Percentiles rank a stretch among this genome's conserved stretches.
Evolutionary conservation across 352 stramenopile species (phyloP).

Genomic region (Pythium folliculosum): DNA sequence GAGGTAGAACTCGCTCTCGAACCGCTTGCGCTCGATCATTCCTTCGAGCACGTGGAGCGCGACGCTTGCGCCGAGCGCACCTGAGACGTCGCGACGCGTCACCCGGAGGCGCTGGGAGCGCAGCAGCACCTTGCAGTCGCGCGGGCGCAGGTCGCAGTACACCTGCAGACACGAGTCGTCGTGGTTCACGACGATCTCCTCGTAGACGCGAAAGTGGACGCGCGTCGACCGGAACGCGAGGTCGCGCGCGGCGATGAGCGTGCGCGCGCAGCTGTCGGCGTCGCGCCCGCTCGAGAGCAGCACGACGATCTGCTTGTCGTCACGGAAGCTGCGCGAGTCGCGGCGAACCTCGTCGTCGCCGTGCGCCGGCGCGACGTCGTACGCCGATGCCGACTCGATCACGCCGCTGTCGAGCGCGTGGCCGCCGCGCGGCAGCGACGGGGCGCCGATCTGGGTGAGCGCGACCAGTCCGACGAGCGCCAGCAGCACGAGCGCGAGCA

Average conservation of each 20-base stretch:
- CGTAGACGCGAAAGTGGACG: conserved; percentile 71
- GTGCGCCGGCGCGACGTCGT: conserved; percentile 15
- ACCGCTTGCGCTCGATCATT: conserved; percentile 47
- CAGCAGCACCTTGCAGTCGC: conserved; percentile 49
- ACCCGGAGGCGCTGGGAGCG: conserved; percentile 53
- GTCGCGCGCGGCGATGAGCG: conserved; percentile 45
- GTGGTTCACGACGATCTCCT: conserved; percentile 63
- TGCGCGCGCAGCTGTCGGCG: conserved; percentile 51
- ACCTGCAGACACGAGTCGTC: conserved; percentile 65
- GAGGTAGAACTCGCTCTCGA: conserved; percentile 65
- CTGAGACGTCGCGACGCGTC: conserved; percentile 58
- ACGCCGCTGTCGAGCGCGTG: conserved; percentile 14
- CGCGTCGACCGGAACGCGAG: conserved; percentile 42
- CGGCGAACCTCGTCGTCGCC: background rate
- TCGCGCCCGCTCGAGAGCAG: conserved; percentile 73
- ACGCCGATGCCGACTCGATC: conserved; percentile 18
- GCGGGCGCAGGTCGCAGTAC: conserved; percentile 54
- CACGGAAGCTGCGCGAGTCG: conserved; percentile 43
- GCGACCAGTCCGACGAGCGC: conserved; percentile 21
- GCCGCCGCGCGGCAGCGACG: background rate
- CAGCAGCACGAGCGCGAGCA: conserved; percentile 25
- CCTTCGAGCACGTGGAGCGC: conserved; percentile 58
- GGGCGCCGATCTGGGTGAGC: conserved; percentile 10
- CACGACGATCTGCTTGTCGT: conserved; percentile 76
- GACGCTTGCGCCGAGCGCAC: conserved; percentile 55